Base-by-base conservation (phyloP, 1,284 basidiomycete genomes). In the Trichosporon ovoides region DNA sequence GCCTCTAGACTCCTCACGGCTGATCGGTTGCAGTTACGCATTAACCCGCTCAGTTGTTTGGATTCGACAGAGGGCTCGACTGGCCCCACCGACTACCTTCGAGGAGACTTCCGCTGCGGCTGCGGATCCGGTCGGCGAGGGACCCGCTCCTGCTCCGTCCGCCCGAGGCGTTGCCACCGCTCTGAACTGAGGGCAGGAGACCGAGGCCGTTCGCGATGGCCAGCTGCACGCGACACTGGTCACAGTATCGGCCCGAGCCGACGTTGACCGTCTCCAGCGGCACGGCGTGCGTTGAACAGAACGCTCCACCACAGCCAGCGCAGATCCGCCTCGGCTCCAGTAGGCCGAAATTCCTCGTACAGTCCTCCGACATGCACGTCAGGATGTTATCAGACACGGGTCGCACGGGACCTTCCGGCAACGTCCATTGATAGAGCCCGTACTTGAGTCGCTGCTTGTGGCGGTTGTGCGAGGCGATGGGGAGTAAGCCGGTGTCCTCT, bases 221-320 rank as follows among this genome's bases (percentile, higher is more conserved):
- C 4, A 75, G 62, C 52, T 68, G 67, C 2, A 56, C 63, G 12
- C 74, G 66, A 56, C 76, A 77, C 0, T 58, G 58, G 10, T 70
- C 70, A 62, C 76, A 77, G 56, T 75, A 77, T 20, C 76, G 67
- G 46, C 60, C 56, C 35, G 22, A 16, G 43, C 43, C 43, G 12
- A 38, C 12, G 20, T 66, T 65, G 56, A 76, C 72, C 13, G 57
- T 60, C 35, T 76, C 75, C 49, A 77, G 71, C 46, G 73, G 67
- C 11, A 76, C 59, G 1, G 70, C 70, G 60, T 77, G 74, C 3
- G 69, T 67, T 53, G 71, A 71, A 70, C 76, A 78, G 63, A 75
- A 77, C 7, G 64, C 64, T 12, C 76, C 76, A 3, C 75, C 76
- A 53, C 76, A 78, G 13, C 76, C 76, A 22, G 72, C 73, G 57